These are phyloP conservation scores for Ilyonectria destructans DNA, from an alignment of 2,329 filamentous ascomycete genomes.

Conservation along the genomic window DNA sequence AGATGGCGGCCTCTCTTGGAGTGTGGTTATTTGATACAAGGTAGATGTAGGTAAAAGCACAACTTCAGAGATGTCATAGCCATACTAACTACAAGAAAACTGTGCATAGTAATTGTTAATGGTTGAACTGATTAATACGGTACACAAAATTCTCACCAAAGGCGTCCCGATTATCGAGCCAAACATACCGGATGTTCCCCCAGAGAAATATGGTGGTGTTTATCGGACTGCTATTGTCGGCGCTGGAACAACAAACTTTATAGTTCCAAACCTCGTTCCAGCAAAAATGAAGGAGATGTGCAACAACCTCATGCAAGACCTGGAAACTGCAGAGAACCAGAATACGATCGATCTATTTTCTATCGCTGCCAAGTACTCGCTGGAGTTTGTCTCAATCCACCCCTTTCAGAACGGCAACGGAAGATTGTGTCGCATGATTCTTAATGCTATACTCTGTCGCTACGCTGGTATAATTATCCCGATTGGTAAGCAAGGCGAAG, in stretches of 20 bases:
- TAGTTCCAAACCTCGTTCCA: constrained; percentile 45
- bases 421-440: constrained; percentile 55
- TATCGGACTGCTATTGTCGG: constrained; percentile 46
- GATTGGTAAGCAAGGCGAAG: constrained; percentile 43
- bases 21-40: too few relatives aligned
- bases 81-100: too few relatives aligned
- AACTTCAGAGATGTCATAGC: too few relatives aligned
- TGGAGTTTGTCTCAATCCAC: constrained; percentile 56
- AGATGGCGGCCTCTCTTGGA: too few relatives aligned
- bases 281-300: constrained; percentile 50
- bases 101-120: too few relatives aligned
- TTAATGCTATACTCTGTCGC: constrained; percentile 55
- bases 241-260: constrained; percentile 50
- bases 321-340: constrained; percentile 10
- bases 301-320: constrained; percentile 38
- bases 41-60: too few relatives aligned
- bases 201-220: constrained; percentile 45
- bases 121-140: constrained; percentile 35
- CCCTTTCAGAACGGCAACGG: constrained; percentile 60
- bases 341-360: constrained; percentile 50
- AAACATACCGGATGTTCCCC: not conserved
- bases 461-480: constrained; percentile 45
- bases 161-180: constrained; percentile 22
- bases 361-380: constrained; percentile 48
- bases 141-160: constrained; percentile 38